Evolutionary conservation across 2,329 filamentous ascomycete genomes (phyloP), one percentile per base, ranked within the genome.

Genomic region (Albophoma yamanashiensis): DNA sequence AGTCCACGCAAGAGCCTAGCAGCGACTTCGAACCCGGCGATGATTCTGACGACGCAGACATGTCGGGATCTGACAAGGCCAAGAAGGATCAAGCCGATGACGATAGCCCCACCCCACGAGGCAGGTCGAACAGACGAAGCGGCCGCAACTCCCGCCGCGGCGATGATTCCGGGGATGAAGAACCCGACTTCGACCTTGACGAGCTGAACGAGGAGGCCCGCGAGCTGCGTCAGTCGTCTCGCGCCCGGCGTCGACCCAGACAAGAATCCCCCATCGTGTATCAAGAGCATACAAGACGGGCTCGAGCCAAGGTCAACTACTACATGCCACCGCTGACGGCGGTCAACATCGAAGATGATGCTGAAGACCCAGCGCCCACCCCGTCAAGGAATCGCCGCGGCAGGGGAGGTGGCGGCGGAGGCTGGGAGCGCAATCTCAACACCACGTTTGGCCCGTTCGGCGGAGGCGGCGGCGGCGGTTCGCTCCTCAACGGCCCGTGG

Each of bases 361-460:
- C 84, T 55, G 84, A 87, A 56, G 85, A 86, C 60, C 78, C 83
- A 12, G 83, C 83, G 7, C 83, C 89, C 9, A 88, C 89, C 4
- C 86, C 89, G 43, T 84, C 86, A 27, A 86, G 87, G 60, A 83
- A 84, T 62, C 84, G 84, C 64, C 85, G 89, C 55, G 84, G 85
- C 40, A 82, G 85, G 55, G 82, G 78, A 60, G 83, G 80, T 57
- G 85, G 81, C 43, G 82, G 78, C 38, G 76, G 78, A 14, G 76
- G 75, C 52, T 91, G 87, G 86, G 91, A 93, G 70, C 88, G 92
- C 57, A 90, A 83, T 60, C 80, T 97, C 39, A 93, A 96, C 74
- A 92, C 91, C 27, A 96, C 92, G 0, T 91, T 88, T 70, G 94
- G 94, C 11, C 94, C 94, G 2, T 97, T 99, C 73, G 94, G 92